phyloP scores from a whole-genome alignment of 805 yeast species.

The Ogataea dorogensis region DNA sequence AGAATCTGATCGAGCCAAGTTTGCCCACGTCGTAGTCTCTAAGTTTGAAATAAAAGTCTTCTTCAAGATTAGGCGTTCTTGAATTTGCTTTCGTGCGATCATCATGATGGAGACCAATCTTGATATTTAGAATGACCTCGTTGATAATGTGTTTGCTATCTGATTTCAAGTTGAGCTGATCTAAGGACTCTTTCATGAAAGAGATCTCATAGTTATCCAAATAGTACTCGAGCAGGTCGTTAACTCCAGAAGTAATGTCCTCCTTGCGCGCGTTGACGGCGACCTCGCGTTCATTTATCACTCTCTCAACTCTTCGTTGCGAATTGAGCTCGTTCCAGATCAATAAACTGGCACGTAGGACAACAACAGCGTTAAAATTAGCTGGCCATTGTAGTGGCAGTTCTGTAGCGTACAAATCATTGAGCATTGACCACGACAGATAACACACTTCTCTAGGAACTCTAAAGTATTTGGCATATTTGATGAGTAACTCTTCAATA shows the following conservation, averaged over 20 bases:
- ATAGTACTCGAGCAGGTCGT: conserved; percentile 32
- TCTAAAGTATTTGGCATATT: conserved; percentile 50
- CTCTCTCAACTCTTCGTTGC: conserved; percentile 11
- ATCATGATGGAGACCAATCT: conserved; percentile 27
- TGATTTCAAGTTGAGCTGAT: conserved; percentile 17
- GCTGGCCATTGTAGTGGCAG: conserved; percentile 68
- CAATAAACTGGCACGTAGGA: conserved; percentile 53
- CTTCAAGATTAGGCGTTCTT: conserved; percentile 3
- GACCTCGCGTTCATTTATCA: conserved; percentile 14
- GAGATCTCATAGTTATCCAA: conserved; percentile 30
- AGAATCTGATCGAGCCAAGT: conserved; percentile 33
- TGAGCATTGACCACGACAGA: conserved; percentile 72
- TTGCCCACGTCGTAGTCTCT: conserved; percentile 33
- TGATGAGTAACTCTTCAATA: conserved; percentile 64
- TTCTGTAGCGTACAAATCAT: conserved; percentile 71
- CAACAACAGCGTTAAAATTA: conserved; percentile 70
- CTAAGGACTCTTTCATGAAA: conserved; percentile 24
- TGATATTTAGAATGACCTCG: conserved; percentile 31
- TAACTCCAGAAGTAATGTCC: conserved; percentile 15
- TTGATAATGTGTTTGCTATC: conserved; percentile 26
- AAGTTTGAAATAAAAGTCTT: conserved; percentile 31
- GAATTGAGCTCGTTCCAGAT: conserved; percentile 26
- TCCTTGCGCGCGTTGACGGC: conserved; percentile 10
- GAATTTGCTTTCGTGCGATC: conserved; percentile 4
- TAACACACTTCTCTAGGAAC: conserved; percentile 48